Percentiles rank a stretch among this genome's conserved stretches.
phyloP scores from a whole-genome alignment of 139 green algal genomes.

The Coelastrella sp. region DNA sequence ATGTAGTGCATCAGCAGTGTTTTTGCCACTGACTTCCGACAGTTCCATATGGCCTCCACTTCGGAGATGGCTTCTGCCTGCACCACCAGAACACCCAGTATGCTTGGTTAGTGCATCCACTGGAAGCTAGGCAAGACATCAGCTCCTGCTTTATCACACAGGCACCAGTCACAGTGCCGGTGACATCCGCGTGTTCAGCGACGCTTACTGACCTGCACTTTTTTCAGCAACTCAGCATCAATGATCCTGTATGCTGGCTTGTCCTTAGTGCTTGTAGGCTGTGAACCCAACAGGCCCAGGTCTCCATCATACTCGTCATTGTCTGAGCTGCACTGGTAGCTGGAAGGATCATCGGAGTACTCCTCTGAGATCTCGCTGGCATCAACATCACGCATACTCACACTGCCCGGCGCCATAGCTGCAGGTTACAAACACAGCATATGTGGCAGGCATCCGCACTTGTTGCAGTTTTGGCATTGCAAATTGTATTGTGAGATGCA shows the following conservation, averaged over 20 bases:
- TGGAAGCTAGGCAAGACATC: too few species aligned
- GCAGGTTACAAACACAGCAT: too few species aligned
- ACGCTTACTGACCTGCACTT: slow-evolving; percentile 46
- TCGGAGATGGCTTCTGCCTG: slow-evolving; percentile 71
- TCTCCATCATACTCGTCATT: slow-evolving; percentile 26
- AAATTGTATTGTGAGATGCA: too few species aligned
- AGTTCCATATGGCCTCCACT: slow-evolving; percentile 75
- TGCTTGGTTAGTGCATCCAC: neutral
- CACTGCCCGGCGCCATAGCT: slow-evolving; percentile 16
- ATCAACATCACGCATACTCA: slow-evolving; percentile 40
- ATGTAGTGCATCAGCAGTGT: slow-evolving; percentile 80
- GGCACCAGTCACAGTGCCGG: too few species aligned
- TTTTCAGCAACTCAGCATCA: slow-evolving; percentile 41
- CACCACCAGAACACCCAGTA: neutral
- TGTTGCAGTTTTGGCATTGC: too few species aligned
- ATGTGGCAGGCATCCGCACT: too few species aligned
- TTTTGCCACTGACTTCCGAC: slow-evolving; percentile 63
- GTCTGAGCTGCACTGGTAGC: slow-evolving; percentile 11
- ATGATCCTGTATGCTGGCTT: slow-evolving; percentile 11
- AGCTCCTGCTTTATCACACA: too few species aligned
- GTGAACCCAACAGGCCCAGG: neutral
- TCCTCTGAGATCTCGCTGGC: slow-evolving; percentile 28
- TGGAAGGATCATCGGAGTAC: neutral
- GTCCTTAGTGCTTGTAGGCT: neutral
- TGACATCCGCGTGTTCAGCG: neutral